Base-by-base conservation (phyloP, 257 asterid species). In the Apocynum venetum region DNA sequence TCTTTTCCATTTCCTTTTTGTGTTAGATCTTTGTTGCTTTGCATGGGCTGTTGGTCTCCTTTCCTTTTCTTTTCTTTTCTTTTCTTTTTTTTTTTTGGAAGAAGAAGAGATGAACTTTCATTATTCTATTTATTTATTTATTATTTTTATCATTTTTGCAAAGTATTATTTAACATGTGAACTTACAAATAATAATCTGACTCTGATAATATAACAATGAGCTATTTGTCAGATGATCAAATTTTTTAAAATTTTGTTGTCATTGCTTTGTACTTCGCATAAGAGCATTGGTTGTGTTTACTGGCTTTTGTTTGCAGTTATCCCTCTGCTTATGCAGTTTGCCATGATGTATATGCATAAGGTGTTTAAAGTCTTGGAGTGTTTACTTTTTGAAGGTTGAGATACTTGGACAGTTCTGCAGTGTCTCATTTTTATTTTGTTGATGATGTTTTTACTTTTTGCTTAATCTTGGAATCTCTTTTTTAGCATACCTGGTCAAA, bases 361-460 rank as follows among this genome's bases (percentile, higher is more conserved):
- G 31, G 31, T 25, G 31, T 25, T 59, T n/a, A n/a, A n/a, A 6
- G 40, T n/a, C 40, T 59, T 19, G 14, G 14, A n/a, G 40, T 6
- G 17, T 63, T 31, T 13, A 35, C 6, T 65, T 8, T 13, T n/a
- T 60, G 13, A 31, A 60, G 5, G 14, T 65, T 38, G 11, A 65
- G 71, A 36, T 11, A 65, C 46, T 40, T 3, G 7, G 15, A 15
- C 44, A 47, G 38, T 71, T 9, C n/a, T 47, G 57, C 59, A 72
- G 60, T 52, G 52, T 72, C 76, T 72, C 48, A 14, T 52, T 20
- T 52, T 72, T 31, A 11, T 36, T 72, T 36, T 17, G 25, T 72
- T 38, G 10, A 72, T 25, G 31, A 25, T 72, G 47, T 72, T 49
- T n/a, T 36, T 71, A 51, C 75, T 49, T 35, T 72, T 38, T 72